Evolutionary conservation across 2,329 filamentous ascomycete genomes (phyloP), one percentile per base, ranked within the genome.

Genomic region (Cladosporium sp.): DNA sequence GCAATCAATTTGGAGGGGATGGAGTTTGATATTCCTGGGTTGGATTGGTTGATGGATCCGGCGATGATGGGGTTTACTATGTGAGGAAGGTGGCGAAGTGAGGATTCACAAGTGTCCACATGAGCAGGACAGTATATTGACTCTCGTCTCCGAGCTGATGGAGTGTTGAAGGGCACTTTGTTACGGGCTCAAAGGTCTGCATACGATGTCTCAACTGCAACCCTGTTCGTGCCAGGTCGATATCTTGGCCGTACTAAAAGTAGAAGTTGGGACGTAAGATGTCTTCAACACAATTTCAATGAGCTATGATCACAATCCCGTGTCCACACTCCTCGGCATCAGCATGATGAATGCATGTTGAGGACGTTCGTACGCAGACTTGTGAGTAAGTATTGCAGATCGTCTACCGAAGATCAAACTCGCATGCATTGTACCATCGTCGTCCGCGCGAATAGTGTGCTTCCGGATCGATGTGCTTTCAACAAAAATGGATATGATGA

Each of bases 41-140:
- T 63, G 28, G 60, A 63, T 18, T 63, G 60, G 60, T 28, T 63
- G 49, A 43, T 63, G 28, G 60, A 63, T 56, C 60, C 60, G 25
- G 34, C 34, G 18, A 46, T 56, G 60, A 63, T 63, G 60, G 18
- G 49, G 3, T 56, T 25, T 32, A 30, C 60, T 10, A 26, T 54
- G 13, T 63, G 60, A 63, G 54, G 8, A 21, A 8, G 18, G 6
- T 43, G 36, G n/a, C 10, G 36, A 10, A 43, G 18, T 10, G 18
- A 43, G 18, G 36, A 10, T 43, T 36, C 2, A 1, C 10, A 43
- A 7, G 6, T 43, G 7, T 10, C 10, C 18, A n/a, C 18, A 10
- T 43, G 36, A 43, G 32, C 11, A 34, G n/a, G n/a, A n/a, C n/a
- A n/a, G n/a, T n/a, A n/a, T 1, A 34, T 3, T 34, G 32, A 11